Conservation (phyloP, 192 early-diverging fungal genomes). For the Backusella parvicylindrica region DNA sequence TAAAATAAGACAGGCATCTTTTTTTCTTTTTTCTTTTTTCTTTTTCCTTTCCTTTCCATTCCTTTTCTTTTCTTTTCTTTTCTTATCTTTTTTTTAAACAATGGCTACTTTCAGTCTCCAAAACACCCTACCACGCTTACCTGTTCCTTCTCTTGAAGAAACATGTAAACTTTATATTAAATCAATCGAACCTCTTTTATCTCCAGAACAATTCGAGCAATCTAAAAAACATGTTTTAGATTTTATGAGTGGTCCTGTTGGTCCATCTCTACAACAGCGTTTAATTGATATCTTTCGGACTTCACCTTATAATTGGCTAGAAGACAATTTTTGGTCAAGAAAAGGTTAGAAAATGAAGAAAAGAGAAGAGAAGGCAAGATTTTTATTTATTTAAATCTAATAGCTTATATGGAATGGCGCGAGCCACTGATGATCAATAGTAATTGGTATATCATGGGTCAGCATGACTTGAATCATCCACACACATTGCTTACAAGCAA, state of each 20-base stretch:
- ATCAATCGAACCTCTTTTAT: slow-evolving; percentile 55
- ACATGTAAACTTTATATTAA: slow-evolving; percentile 54
- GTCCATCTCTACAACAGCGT: slow-evolving; percentile 56
- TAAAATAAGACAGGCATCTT: neutral
- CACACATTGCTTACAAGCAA: slow-evolving; percentile 30
- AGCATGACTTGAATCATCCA: slow-evolving; percentile 59
- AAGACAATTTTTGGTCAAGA: slow-evolving; percentile 64
- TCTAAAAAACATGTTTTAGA: slow-evolving; percentile 43
- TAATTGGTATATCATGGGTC: slow-evolving; percentile 80
- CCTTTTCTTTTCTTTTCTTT: neutral
- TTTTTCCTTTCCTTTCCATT: neutral
- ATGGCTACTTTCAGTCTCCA: slow-evolving; percentile 42
- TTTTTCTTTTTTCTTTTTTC: neutral
- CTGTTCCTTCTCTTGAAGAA: slow-evolving; percentile 60
- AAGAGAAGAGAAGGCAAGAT: neutral
- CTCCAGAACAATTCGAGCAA: slow-evolving; percentile 39
- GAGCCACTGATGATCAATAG: slow-evolving; percentile 81
- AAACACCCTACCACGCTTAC: slow-evolving; percentile 51
- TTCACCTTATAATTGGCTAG: slow-evolving; percentile 64
- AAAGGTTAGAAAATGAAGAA: slow-evolving; percentile 13
- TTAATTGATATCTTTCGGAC: slow-evolving; percentile 57
- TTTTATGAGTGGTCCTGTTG: slow-evolving; percentile 33
- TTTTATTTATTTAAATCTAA: neutral
- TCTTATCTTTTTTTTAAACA: neutral
- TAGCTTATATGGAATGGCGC: slow-evolving; percentile 80